A percentile compares a stretch with the other conserved stretches of the same genome.
Conservation (phyloP, 306 rosid species). For the Vachellia collinsii region DNA sequence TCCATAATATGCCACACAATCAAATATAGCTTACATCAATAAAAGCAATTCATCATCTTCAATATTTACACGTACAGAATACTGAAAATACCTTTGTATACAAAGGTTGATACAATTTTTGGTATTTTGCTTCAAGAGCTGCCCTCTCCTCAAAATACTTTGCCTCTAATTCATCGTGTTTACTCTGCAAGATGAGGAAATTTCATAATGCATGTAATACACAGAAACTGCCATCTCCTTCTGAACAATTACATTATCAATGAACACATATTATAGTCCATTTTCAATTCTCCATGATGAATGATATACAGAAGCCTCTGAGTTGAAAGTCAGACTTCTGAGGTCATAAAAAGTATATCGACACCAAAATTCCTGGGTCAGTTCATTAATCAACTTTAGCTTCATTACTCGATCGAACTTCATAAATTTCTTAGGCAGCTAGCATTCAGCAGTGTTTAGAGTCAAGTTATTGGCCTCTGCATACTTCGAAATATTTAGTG, state of each 20-base stretch:
- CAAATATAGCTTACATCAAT: not conserved
- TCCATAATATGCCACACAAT: not conserved
- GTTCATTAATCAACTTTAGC: not conserved
- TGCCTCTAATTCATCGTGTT: conserved; percentile 80
- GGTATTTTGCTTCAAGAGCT: conserved; percentile 91
- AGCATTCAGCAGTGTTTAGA: not conserved
- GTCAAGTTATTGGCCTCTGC: not conserved
- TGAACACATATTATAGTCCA: not conserved
- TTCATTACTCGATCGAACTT: not conserved
- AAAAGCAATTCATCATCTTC: not conserved
- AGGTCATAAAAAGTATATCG: not conserved
- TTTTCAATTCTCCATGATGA: not conserved
- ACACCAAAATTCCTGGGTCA: not conserved
- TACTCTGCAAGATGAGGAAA: conserved; percentile 50
- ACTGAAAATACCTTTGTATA: conserved; percentile 62
- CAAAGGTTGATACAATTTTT: conserved; percentile 75
- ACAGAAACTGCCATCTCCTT: not conserved
- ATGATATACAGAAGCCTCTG: not conserved
- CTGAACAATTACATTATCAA: not conserved
- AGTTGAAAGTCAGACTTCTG: not conserved
- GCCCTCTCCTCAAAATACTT: conserved; percentile 92
- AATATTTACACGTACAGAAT: conserved; percentile 15
- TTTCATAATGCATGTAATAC: not conserved
- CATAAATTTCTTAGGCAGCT: not conserved
- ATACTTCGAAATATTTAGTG: not conserved